Evolutionary conservation across 495 filamentous ascomycete species (phyloP), one percentile per base, ranked within the genome.

Genomic region (Apiosordaria backusii): DNA sequence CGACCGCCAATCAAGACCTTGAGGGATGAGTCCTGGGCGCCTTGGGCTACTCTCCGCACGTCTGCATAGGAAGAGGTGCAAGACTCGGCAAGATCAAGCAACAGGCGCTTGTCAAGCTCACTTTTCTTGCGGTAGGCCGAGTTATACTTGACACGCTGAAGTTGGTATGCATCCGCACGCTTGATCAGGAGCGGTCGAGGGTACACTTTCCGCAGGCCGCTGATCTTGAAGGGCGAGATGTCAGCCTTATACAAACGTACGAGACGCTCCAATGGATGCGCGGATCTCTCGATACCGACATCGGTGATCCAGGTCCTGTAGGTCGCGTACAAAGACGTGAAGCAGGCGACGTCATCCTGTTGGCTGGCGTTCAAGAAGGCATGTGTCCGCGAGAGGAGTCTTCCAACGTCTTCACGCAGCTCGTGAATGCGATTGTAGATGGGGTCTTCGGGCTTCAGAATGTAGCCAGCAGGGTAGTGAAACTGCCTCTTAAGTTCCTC

Each of bases 251-350:
- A 88, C 13, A 99, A 85, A 57, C 92, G 85, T 7, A 87, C 86
- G 15, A 97, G 87, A 24, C 96, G 84, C 72, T 99, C 95, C 27
- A 99, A 80, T 10, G 95, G 91, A 74, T 97, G 96, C 5, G 95
- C 94, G 9, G 93, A 97, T 65, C 95, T 83, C 73, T 99, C 95
- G 65, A 97, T 96, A 21, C 96, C 96, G 57, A 98, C 92, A 70
- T 99, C 95, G 7, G 96, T 90, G 71, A 99, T 97, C 92, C 92
- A 99, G n/a, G 89, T 92, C 18, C 90, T 82, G 76, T 97, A 99
- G 1, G 95, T 89, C 24, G 88, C 91, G 75, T 97, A 99, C 13
- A 99, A 75, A 24, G 93, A 86, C 35, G 90, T 96, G 77, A 98
- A 99, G 78, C 92, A 97, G 2, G 91, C 85, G 13, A 99, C 95